phyloP scores from a whole-genome alignment of 2,329 filamentous ascomycete species.

The Cordyceps farinosa region DNA sequence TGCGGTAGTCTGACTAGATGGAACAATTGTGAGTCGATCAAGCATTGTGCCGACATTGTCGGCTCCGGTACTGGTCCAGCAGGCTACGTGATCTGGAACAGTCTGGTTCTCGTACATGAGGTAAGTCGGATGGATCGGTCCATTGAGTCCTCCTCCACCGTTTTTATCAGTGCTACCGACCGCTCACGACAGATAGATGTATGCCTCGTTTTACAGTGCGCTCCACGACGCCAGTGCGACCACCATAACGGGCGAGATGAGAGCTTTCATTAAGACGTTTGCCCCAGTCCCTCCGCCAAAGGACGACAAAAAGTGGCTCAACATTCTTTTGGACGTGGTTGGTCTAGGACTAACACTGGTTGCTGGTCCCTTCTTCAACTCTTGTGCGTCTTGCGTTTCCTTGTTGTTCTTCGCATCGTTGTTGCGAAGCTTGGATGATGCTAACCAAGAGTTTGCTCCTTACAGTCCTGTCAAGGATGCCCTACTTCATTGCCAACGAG shows the following conservation, averaged over 20 bases:
- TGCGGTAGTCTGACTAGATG: not conserved
- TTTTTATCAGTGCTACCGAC: not conserved
- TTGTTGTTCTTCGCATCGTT: not conserved
- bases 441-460: not conserved
- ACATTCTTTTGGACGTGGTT: constrained; percentile 30
- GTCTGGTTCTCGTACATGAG: constrained; percentile 23
- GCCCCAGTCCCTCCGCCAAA: constrained; percentile 15
- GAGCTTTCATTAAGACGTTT: constrained; percentile 16
- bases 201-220: constrained; percentile 21
- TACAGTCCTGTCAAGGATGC: constrained; percentile 22
- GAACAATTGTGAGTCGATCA: no score
- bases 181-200: constrained; percentile 18
- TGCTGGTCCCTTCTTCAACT: constrained; percentile 24
- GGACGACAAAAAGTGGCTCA: constrained; percentile 24
- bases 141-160: not conserved
- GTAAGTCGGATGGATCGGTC: not conserved
- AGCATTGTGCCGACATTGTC: constrained; percentile 17
- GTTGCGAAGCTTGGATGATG: not conserved
- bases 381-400: not conserved
- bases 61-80: constrained; percentile 22
- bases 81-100: constrained; percentile 26
- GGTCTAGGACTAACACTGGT: constrained; percentile 26
- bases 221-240: not conserved
- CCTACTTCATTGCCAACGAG: constrained; percentile 5
- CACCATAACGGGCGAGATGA: not conserved